Conservation (phyloP, 495 filamentous ascomycete species). For the Penicillium waksmanii region DNA sequence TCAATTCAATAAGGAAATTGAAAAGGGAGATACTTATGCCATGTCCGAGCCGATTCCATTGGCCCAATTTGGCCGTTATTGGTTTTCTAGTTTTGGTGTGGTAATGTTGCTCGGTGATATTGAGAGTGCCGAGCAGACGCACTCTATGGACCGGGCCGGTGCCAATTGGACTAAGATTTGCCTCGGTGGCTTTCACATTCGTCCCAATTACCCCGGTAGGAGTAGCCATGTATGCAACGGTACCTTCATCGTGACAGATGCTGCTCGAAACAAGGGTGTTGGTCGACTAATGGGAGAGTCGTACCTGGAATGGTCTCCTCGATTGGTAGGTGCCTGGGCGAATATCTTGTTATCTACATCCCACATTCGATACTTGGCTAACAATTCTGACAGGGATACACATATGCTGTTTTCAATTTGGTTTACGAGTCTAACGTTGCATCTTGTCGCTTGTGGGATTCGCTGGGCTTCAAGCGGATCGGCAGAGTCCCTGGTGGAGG, state of each 20-base stretch:
- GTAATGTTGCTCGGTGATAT: constrained; percentile 91
- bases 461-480: constrained; percentile 96
- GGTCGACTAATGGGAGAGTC: constrained; percentile 91
- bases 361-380: not conserved
- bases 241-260: constrained; percentile 91
- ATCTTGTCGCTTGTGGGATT: constrained; percentile 95
- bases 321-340: constrained; percentile 59
- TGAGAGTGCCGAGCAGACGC: constrained; percentile 63
- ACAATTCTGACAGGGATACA: constrained; percentile 68
- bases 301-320: constrained; percentile 93
- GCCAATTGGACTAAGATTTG: constrained; percentile 85
- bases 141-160: constrained; percentile 54
- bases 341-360: not conserved
- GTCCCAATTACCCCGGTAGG: constrained; percentile 95
- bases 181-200: constrained; percentile 94
- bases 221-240: constrained; percentile 97
- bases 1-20: constrained; percentile 92
- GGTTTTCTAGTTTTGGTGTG: constrained; percentile 94
- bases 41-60: constrained; percentile 80
- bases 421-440: constrained; percentile 98
- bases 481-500: constrained; percentile 88
- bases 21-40: constrained; percentile 94
- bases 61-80: constrained; percentile 81
- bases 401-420: constrained; percentile 96
- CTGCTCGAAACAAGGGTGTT: constrained; percentile 85